phyloP scores from a whole-genome alignment of 371 early-diverging fungal species.

The Mucor saturninus region DNA sequence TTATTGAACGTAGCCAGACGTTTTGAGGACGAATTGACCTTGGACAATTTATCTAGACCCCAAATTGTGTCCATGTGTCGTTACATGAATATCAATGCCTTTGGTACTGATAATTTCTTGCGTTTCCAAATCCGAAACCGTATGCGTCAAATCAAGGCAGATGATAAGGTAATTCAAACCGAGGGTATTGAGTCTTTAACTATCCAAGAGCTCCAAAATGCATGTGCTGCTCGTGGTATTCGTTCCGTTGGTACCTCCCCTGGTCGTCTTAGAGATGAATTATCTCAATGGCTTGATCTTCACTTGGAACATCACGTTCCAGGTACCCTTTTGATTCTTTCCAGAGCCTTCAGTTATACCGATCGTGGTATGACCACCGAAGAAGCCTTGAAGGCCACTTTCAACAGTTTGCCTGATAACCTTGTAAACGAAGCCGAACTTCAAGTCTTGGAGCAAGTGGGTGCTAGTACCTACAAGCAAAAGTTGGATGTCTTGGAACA shows the following conservation, averaged over 20 bases:
- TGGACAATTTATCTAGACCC: constrained; percentile 92
- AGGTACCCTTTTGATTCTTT: constrained; percentile 88
- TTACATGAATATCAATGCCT: constrained; percentile 92
- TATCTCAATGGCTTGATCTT: constrained; percentile 94
- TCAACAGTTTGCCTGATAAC: constrained; percentile 90
- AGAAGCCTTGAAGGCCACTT: constrained; percentile 93
- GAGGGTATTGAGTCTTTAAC: constrained; percentile 93
- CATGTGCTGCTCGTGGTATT: constrained; percentile 93
- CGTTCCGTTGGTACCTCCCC: constrained; percentile 86
- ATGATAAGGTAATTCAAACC: constrained; percentile 86
- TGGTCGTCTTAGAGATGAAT: constrained; percentile 83
- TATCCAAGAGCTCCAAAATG: constrained; percentile 82
- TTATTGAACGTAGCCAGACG: constrained; percentile 83
- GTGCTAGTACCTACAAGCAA: constrained; percentile 90
- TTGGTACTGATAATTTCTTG: constrained; percentile 95
- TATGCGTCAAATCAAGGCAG: constrained; percentile 84
- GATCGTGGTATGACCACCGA: constrained; percentile 67
- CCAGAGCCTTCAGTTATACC: constrained; percentile 86
- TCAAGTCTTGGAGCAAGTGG: constrained; percentile 85
- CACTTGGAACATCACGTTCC: constrained; percentile 92
- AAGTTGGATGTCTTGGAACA: constrained; percentile 92
- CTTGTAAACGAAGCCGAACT: constrained; percentile 86
- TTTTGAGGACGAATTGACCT: constrained; percentile 91
- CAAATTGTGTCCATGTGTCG: constrained; percentile 94
- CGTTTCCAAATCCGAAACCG: constrained; percentile 87